Evolutionary conservation across 441 rosid species (phyloP).

Genomic region (Hura crepitans): DNA sequence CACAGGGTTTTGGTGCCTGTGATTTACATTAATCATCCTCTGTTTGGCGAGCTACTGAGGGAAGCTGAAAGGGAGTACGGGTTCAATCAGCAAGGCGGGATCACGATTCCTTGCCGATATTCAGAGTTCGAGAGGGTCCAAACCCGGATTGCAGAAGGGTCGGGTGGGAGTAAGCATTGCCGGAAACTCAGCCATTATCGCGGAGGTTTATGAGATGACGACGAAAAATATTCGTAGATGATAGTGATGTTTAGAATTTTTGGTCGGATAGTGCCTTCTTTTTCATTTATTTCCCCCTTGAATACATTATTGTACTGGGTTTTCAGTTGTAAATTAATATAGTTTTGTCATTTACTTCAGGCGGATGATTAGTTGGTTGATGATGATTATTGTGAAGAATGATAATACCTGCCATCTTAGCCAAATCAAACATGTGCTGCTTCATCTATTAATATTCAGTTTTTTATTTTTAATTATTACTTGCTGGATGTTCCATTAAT

Average conservation of each 20-base stretch:
- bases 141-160: slow-evolving; percentile 52
- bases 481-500: too few species aligned
- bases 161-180: slow-evolving; percentile 35
- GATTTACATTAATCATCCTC: slow-evolving; percentile 78
- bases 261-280: slow-evolving; percentile 4
- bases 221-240: slow-evolving; percentile 21
- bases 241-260: slow-evolving; percentile 11
- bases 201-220: slow-evolving; percentile 25
- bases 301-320: background rate
- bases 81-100: slow-evolving; percentile 66
- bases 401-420: background rate
- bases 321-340: slow-evolving; percentile 22
- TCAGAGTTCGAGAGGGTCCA: slow-evolving; percentile 75
- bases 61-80: slow-evolving; percentile 75
- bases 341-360: background rate
- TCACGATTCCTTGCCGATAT: slow-evolving; percentile 73
- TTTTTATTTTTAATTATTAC: too few species aligned
- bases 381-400: background rate
- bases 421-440: background rate
- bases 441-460: too few species aligned
- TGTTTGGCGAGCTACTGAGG: slow-evolving; percentile 64
- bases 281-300: background rate
- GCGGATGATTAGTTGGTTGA: background rate
- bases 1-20: slow-evolving; percentile 76
- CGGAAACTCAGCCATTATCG: slow-evolving; percentile 39